These are phyloP conservation scores for Oryza officinalis DNA, from an alignment of 176 grass and related monocot genomes.

Conservation along the genomic window DNA sequence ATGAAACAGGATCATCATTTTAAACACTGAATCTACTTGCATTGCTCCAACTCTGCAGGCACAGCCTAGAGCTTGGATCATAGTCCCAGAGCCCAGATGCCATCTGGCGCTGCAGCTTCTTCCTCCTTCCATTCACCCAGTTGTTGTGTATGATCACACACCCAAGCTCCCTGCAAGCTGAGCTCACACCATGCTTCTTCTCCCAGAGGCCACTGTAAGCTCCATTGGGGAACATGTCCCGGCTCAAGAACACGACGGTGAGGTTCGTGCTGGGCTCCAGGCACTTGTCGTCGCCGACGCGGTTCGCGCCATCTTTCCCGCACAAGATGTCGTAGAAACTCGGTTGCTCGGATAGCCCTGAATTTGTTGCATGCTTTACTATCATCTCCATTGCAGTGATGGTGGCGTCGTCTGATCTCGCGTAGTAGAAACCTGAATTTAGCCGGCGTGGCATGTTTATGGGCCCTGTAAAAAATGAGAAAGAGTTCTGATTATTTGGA, in stretches of 20 bases:
- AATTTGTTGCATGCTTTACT: slow-evolving; percentile 65
- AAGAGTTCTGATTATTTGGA: not conserved
- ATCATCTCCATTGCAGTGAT: slow-evolving; percentile 68
- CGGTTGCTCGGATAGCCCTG: slow-evolving; percentile 76
- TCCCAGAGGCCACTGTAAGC: slow-evolving; percentile 77
- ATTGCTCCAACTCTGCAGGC: slow-evolving; percentile 60
- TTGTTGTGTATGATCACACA: slow-evolving; percentile 88
- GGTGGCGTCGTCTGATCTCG: slow-evolving; percentile 55
- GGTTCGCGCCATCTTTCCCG: slow-evolving; percentile 58
- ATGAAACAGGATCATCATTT: not conserved
- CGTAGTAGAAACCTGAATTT: slow-evolving; percentile 92
- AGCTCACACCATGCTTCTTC: slow-evolving; percentile 42
- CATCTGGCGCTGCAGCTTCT: slow-evolving; percentile 67
- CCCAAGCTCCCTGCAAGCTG: slow-evolving; percentile 47
- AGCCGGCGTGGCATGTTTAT: slow-evolving; percentile 83
- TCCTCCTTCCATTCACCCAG: slow-evolving; percentile 75
- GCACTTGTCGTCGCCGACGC: slow-evolving; percentile 54
- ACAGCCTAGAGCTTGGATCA: slow-evolving; percentile 70
- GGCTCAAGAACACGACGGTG: slow-evolving; percentile 59
- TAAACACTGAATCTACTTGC: slow-evolving; percentile 8
- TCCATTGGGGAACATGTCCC: slow-evolving; percentile 77
- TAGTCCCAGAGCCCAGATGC: slow-evolving; percentile 74
- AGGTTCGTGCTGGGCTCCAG: slow-evolving; percentile 62
- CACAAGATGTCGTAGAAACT: slow-evolving; percentile 92
- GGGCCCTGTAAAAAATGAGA: slow-evolving; percentile 48